Evolutionary conservation across 768 basidiomycete species (phyloP), one percentile per base, ranked within the genome.

Genomic region (Collybiopsis confluens): DNA sequence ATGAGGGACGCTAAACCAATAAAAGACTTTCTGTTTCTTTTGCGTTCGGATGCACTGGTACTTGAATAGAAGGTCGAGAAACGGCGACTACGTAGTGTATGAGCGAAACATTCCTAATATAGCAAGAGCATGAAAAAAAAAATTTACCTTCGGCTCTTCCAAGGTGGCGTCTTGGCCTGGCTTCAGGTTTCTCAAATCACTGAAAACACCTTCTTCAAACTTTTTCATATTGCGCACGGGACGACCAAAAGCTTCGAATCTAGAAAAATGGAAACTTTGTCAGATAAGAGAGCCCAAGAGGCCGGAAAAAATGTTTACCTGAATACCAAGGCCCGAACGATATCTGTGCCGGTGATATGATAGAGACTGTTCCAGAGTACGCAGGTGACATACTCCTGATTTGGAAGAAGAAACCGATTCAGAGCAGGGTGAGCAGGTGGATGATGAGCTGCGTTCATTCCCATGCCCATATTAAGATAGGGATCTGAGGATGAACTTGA

Each of bases 1-100:
- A 57, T 98, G 95, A 2, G 95, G 95, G 5, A 98, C 95, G 5
- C 93, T 95, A 73, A 92, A 97, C 94, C 95, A 98, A 68, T 91
- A 97, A 65, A 97, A 98, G n/a, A 98, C 95, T 68, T 98, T 94
- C 73, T 96, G 95, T 73, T 97, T 98, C 79, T 97, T 98, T 68
- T 98, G 95, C 1, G 95, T 98, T 36, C 95, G 84, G 60, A 98
- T 97, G 66, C 94, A 96, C 65, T 95, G 92, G 62, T 90, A 94
- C 68, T 95, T 94, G 82, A 97, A 97, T 9, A 98, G 73, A 24
- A 95, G 78, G 61, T 98, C 95, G 16, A 98, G 77, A 72, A 98
- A 95, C 0, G 90, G 88, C 43, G 91, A 90, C 94, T 96, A 63
- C 13, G n/a, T n/a, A 55, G 78, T 79, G 82, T 82, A 56, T 52